phyloP scores from a whole-genome alignment of 2,329 filamentous ascomycete genomes.

The Colletotrichum godetiae region DNA sequence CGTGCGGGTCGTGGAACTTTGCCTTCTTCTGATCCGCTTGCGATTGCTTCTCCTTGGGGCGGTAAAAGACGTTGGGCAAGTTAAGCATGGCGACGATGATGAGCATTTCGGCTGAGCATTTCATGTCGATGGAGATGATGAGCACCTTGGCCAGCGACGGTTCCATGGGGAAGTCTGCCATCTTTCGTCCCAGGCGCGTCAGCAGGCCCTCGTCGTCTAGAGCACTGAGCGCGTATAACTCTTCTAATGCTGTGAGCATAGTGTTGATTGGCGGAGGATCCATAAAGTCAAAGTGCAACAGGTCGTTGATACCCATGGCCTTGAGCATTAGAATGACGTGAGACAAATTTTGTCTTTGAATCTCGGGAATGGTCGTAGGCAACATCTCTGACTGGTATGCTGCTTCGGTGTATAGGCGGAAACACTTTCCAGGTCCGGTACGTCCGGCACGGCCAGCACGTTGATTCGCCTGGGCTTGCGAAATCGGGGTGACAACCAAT shows the following conservation, averaged over 20 bases:
- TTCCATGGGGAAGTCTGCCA: slow-evolving; percentile 99
- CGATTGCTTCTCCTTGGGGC: slow-evolving; percentile 95
- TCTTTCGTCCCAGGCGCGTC: slow-evolving; percentile 91
- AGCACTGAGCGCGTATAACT: slow-evolving; percentile 90
- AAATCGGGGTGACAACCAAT: slow-evolving; percentile 94
- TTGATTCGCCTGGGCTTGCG: slow-evolving; percentile 96
- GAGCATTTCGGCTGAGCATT: slow-evolving; percentile 93
- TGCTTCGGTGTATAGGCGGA: slow-evolving; percentile 93
- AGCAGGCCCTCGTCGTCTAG: slow-evolving; percentile 95
- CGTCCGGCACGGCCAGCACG: slow-evolving; percentile 91
- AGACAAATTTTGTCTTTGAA: slow-evolving; percentile 92
- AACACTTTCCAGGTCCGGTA: slow-evolving; percentile 96
- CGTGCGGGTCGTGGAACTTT: slow-evolving; percentile 95
- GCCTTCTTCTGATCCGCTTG: slow-evolving; percentile 98
- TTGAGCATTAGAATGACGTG: slow-evolving; percentile 98
- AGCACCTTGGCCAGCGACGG: slow-evolving; percentile 91
- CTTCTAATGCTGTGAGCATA: slow-evolving; percentile 95
- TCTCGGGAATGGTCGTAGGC: slow-evolving; percentile 94
- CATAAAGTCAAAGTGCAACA: slow-evolving; percentile 99
- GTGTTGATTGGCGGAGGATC: slow-evolving; percentile 97
- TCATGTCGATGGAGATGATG: slow-evolving; percentile 86
- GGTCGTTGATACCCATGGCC: slow-evolving; percentile 98
- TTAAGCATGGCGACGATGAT: slow-evolving; percentile 96
- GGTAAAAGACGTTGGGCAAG: slow-evolving; percentile 88
- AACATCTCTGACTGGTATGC: slow-evolving; percentile 98